Conservation (phyloP, 2,329 filamentous ascomycete species). For the Ploettnerulaceae sp. region DNA sequence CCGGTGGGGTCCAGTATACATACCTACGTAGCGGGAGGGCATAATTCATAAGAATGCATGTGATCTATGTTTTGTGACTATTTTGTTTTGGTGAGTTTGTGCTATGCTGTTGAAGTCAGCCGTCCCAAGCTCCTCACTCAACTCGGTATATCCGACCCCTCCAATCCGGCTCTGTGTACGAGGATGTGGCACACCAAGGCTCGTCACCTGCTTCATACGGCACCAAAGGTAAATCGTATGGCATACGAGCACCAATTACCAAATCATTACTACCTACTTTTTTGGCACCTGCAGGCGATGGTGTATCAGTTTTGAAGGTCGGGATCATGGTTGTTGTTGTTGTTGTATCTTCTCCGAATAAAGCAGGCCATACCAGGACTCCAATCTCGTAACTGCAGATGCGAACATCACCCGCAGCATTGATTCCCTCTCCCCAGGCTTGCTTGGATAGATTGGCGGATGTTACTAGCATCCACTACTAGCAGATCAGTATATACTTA, state of each 20-base stretch:
- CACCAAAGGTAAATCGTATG: conserved; percentile 74
- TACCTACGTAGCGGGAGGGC: background rate
- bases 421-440: conserved; percentile 71
- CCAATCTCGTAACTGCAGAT: conserved; percentile 82
- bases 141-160: conserved; percentile 22
- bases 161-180: conserved; percentile 55
- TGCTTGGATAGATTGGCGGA: conserved; percentile 91
- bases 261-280: conserved; percentile 30
- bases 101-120: background rate
- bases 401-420: conserved; percentile 54
- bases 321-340: conserved; percentile 68
- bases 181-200: conserved; percentile 70
- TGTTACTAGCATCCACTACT: conserved; percentile 71
- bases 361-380: conserved; percentile 73
- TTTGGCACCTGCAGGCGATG: conserved; percentile 34
- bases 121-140: background rate
- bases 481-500: background rate
- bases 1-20: background rate
- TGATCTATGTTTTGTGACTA: background rate
- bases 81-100: background rate
- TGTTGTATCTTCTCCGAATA: conserved; percentile 41
- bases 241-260: conserved; percentile 68
- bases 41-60: background rate
- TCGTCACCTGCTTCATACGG: conserved; percentile 57
- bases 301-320: conserved; percentile 59